These are phyloP conservation scores for Senecio squalidus DNA, from an alignment of 140 eudicot species.

Conservation along the genomic window DNA sequence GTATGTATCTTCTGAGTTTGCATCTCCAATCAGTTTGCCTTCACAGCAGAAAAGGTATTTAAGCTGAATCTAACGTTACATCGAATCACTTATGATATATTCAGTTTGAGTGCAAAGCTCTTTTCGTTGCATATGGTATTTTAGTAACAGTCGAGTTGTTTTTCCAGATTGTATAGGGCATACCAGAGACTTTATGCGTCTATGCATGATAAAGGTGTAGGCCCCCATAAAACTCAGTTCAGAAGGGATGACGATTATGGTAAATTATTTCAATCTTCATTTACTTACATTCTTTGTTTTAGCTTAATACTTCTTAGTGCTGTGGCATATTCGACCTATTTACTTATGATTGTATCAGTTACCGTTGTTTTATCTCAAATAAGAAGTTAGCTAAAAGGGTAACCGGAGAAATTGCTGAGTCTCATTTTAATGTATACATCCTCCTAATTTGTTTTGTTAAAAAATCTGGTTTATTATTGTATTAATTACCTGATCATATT, in stretches of 20 bases:
- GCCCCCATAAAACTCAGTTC: constrained; percentile 94
- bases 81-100: neutral
- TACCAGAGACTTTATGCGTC: constrained; percentile 78
- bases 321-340: neutral
- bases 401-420: too few species aligned
- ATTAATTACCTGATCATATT: too few species aligned
- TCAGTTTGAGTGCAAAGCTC: neutral
- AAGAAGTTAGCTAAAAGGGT: too few species aligned
- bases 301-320: neutral
- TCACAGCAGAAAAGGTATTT: constrained; percentile 79
- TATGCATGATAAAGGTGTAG: constrained; percentile 80
- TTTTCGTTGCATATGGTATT: neutral
- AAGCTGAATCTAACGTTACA: neutral
- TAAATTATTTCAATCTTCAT: constrained; percentile 16
- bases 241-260: constrained; percentile 94
- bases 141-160: constrained; percentile 1
- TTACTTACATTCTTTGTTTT: neutral
- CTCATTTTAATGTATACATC: too few species aligned
- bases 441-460: too few species aligned
- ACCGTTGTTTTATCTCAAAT: too few species aligned
- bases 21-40: constrained; percentile 63
- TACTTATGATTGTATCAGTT: too few species aligned
- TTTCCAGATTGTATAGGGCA: constrained; percentile 75
- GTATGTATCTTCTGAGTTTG: constrained; percentile 87
- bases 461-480: too few species aligned